Percentiles rank a stretch among this genome's conserved stretches.
Evolutionary conservation across 495 filamentous ascomycete species (phyloP).

Genomic region (Xylaria scruposa): DNA sequence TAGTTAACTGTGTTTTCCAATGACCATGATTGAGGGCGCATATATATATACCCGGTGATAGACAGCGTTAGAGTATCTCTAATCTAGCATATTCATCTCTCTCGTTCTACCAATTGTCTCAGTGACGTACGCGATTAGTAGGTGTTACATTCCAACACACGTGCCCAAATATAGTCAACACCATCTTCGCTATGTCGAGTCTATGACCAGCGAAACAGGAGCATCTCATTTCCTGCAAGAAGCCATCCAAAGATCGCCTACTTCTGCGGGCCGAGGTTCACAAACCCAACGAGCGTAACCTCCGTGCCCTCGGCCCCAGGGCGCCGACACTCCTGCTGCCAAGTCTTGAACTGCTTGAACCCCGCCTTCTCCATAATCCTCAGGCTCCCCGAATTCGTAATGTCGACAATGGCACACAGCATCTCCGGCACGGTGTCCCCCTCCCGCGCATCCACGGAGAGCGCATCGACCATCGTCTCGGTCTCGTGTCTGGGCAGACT

Average conservation of each 20-base stretch:
- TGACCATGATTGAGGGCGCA: neutral
- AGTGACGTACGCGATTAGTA: neutral
- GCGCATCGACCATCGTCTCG: constrained; percentile 34
- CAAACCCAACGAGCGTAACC: constrained; percentile 23
- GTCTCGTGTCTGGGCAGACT: constrained; percentile 43
- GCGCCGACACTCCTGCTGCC: constrained; percentile 30
- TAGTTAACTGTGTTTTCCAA: neutral
- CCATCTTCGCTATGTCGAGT: neutral
- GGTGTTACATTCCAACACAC: neutral
- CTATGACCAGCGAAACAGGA: neutral
- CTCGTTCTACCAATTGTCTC: neutral
- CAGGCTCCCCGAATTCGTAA: constrained; percentile 33
- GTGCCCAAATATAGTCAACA: neutral
- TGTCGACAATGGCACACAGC: constrained; percentile 46
- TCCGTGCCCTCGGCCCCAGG: neutral
- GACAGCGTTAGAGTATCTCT: neutral
- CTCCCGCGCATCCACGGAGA: neutral
- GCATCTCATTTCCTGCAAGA: neutral
- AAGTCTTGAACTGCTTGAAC: constrained; percentile 20
- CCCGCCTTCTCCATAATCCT: constrained; percentile 22
- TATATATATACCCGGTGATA: neutral
- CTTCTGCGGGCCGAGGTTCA: neutral
- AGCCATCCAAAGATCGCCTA: neutral
- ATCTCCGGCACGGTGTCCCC: constrained; percentile 36
- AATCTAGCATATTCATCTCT: too few relatives aligned